Percentiles rank a stretch among this genome's conserved stretches.
These are phyloP conservation scores for Capsicum pubescens DNA, from an alignment of 257 asterid species.

Conservation along the genomic window DNA sequence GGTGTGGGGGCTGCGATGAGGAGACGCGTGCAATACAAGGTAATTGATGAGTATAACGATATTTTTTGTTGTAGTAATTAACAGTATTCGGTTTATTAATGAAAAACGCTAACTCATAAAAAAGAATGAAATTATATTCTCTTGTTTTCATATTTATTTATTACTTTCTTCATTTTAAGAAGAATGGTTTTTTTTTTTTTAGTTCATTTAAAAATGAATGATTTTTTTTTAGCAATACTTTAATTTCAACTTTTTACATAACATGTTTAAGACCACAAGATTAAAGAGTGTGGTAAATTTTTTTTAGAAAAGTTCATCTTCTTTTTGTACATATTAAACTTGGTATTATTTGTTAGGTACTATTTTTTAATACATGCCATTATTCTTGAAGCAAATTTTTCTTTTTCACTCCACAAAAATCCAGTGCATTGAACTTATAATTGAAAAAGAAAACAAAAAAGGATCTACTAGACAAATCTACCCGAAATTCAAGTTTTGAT, in stretches of 20 bases:
- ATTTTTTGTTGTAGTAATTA: too few relatives aligned
- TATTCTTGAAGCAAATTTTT: not conserved
- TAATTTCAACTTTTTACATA: too few relatives aligned
- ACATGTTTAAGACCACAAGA: too few relatives aligned
- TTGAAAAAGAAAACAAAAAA: not conserved
- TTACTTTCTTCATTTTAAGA: not conserved
- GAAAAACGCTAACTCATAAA: too few relatives aligned
- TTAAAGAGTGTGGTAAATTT: too few relatives aligned
- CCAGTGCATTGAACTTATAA: not conserved
- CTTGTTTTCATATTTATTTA: not conserved
- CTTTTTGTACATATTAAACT: not conserved
- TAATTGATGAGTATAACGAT: constrained; percentile 30
- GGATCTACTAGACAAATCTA: constrained; percentile 4
- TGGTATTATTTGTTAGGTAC: not conserved
- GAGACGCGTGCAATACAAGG: constrained; percentile 54
- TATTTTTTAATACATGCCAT: not conserved
- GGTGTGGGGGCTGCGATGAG: constrained; percentile 33
- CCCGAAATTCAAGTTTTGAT: not conserved
- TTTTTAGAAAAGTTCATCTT: too few relatives aligned
- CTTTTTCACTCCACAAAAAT: not conserved
- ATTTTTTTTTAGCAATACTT: too few relatives aligned
- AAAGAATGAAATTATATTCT: not conserved
- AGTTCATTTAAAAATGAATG: too few relatives aligned
- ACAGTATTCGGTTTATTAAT: too few relatives aligned
- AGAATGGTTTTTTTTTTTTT: too few relatives aligned